phyloP scores from a whole-genome alignment of 352 stramenopile genomes.

The Elongisporangium anandrum region DNA sequence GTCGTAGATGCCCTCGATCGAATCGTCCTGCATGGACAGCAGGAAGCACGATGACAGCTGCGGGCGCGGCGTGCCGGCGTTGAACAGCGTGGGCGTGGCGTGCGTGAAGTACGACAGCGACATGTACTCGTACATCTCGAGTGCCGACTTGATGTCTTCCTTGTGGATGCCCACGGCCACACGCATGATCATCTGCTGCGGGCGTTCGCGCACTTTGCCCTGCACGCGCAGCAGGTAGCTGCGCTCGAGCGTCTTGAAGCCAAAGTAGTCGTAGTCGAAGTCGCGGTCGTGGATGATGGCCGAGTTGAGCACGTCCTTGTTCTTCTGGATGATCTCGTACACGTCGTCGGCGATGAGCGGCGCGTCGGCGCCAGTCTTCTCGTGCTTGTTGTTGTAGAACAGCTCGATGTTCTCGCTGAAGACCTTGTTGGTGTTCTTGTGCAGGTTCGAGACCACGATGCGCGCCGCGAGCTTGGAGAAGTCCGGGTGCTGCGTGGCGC shows the following conservation, averaged over 20 bases:
- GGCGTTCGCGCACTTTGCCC: slow-evolving; percentile 94
- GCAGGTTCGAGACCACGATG: slow-evolving; percentile 98
- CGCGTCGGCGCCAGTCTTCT: slow-evolving; percentile 91
- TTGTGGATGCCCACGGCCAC: slow-evolving; percentile 98
- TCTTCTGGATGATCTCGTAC: slow-evolving; percentile 94
- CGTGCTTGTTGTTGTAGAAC: slow-evolving; percentile 95
- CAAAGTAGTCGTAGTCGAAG: slow-evolving; percentile 99
- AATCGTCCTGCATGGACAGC: slow-evolving; percentile 97
- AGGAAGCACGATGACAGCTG: slow-evolving; percentile 99
- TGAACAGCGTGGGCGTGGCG: slow-evolving; percentile 99
- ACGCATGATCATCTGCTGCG: slow-evolving; percentile 99
- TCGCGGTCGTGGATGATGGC: slow-evolving; percentile 97
- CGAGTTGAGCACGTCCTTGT: slow-evolving; percentile 95
- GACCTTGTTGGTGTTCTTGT: slow-evolving; percentile 98
- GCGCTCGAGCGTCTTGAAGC: slow-evolving; percentile 99
- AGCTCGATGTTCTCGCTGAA: slow-evolving; percentile 93
- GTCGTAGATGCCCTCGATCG: slow-evolving; percentile 99
- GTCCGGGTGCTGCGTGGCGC: slow-evolving; percentile 97
- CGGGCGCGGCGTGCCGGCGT: slow-evolving; percentile 96
- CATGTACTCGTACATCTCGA: slow-evolving; percentile 99
- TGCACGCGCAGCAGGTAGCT: slow-evolving; percentile 96
- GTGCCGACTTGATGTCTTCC: slow-evolving; percentile 88
- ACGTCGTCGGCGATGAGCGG: slow-evolving; percentile 94
- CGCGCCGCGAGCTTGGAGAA: slow-evolving; percentile 97
- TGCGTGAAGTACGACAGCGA: slow-evolving; percentile 97